These are phyloP conservation scores for Fusarium oxysporum DNA, from an alignment of 2,329 filamentous ascomycete species.

Conservation along the genomic window DNA sequence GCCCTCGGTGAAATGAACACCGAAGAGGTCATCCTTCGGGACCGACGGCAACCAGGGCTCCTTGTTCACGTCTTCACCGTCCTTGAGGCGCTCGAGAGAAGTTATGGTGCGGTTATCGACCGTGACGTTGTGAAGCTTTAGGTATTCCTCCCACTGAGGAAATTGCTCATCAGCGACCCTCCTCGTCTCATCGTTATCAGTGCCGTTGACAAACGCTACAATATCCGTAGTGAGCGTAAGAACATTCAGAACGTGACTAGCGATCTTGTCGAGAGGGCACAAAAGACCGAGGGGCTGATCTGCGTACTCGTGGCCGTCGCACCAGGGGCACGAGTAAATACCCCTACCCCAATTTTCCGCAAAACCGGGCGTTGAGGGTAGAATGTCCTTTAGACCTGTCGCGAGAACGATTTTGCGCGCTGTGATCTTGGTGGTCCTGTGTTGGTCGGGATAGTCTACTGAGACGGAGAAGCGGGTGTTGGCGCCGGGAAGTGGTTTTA, in stretches of 20 bases:
- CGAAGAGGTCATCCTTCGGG: constrained; percentile 66
- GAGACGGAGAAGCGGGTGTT: constrained; percentile 61
- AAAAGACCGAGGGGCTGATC: constrained; percentile 69
- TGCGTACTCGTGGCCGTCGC: constrained; percentile 71
- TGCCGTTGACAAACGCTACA: constrained; percentile 70
- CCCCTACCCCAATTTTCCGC: constrained; percentile 68
- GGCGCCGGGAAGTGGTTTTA: constrained; percentile 50
- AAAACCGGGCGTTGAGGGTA: constrained; percentile 67
- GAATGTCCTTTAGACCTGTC: constrained; percentile 66
- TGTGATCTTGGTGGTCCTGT: constrained; percentile 48
- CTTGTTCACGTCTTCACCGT: constrained; percentile 50
- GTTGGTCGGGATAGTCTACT: constrained; percentile 23
- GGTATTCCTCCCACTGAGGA: constrained; percentile 61
- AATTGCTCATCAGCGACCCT: constrained; percentile 53
- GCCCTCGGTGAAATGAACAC: constrained; percentile 63
- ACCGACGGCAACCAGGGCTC: constrained; percentile 57
- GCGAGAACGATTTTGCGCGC: constrained; percentile 68
- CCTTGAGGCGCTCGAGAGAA: constrained; percentile 58
- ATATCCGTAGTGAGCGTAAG: constrained; percentile 66
- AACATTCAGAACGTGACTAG: constrained; percentile 62
- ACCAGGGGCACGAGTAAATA: constrained; percentile 74
- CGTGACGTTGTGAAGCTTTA: constrained; percentile 61
- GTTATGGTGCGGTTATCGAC: constrained; percentile 68
- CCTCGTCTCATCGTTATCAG: constrained; percentile 59
- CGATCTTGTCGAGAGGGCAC: constrained; percentile 56